phyloP scores from a whole-genome alignment of 805 yeast species.

The Metschnikowia hibisci region DNA sequence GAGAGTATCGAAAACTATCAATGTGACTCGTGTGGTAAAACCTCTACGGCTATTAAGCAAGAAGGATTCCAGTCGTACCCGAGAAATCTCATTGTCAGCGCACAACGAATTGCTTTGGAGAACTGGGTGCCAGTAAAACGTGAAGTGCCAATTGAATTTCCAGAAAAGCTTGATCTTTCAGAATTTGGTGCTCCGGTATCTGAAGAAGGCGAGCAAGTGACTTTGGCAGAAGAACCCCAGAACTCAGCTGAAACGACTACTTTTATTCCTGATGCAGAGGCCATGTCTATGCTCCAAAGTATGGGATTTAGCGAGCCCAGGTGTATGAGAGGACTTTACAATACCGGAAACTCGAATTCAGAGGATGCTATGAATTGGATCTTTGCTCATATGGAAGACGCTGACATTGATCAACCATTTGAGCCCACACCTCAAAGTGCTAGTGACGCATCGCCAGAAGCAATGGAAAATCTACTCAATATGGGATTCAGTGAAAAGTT shows the following conservation, averaged over 20 bases:
- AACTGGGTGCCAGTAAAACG: slow-evolving; percentile 90
- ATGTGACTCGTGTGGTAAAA: slow-evolving; percentile 52
- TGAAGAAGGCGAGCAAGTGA: slow-evolving; percentile 20
- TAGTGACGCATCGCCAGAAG: slow-evolving; percentile 28
- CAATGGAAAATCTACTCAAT: slow-evolving; percentile 45
- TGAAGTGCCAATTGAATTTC: slow-evolving; percentile 64
- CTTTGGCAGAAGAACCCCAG: slow-evolving; percentile 17
- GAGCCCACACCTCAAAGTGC: slow-evolving; percentile 15
- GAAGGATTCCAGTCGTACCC: slow-evolving; percentile 64
- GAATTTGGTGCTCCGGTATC: slow-evolving; percentile 40
- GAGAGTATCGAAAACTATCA: slow-evolving; percentile 59
- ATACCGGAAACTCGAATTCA: slow-evolving; percentile 59
- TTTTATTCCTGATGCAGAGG: slow-evolving; percentile 55
- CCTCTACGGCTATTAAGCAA: slow-evolving; percentile 30
- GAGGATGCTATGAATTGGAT: slow-evolving; percentile 91
- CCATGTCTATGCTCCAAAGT: slow-evolving; percentile 50
- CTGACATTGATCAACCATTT: slow-evolving; percentile 67
- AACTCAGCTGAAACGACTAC: slow-evolving; percentile 13
- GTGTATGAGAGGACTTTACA: slow-evolving; percentile 60
- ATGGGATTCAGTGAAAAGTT: slow-evolving; percentile 78
- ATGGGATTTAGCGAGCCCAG: slow-evolving; percentile 88
- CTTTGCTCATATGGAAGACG: slow-evolving; percentile 83
- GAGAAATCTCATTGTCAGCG: slow-evolving; percentile 61
- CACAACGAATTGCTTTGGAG: slow-evolving; percentile 74
- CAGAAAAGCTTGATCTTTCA: slow-evolving; percentile 43